Conservation (phyloP, 2,329 filamentous ascomycete species). For the Fusarium verticillioides region DNA sequence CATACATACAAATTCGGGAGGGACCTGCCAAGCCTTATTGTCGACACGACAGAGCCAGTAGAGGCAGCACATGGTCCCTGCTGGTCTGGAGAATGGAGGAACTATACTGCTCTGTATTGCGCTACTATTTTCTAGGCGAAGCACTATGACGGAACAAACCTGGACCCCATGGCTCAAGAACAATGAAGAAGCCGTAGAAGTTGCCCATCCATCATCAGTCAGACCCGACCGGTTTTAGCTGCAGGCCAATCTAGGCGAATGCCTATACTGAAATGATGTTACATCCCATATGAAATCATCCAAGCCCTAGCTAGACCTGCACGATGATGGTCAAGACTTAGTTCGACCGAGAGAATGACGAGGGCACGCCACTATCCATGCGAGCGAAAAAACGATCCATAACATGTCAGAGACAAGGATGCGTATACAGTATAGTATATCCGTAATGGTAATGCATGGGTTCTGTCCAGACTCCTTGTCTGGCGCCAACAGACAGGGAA, state of each 20-base stretch:
- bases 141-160: slow-evolving; percentile 29
- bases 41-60: slow-evolving; percentile 35
- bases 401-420: slow-evolving; percentile 10
- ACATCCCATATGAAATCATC: slow-evolving; percentile 4
- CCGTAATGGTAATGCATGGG: slow-evolving; percentile 3
- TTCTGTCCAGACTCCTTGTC: slow-evolving; percentile 2
- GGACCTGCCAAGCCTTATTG: slow-evolving; percentile 36
- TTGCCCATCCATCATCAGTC: not conserved
- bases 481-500: not conserved
- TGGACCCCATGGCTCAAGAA: slow-evolving; percentile 5
- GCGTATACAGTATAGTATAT: not conserved
- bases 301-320: not conserved
- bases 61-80: slow-evolving; percentile 38
- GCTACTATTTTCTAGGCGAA: slow-evolving; percentile 19
- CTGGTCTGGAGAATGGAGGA: slow-evolving; percentile 33
- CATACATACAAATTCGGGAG: not conserved
- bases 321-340: slow-evolving; percentile 14
- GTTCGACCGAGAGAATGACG: slow-evolving; percentile 1
- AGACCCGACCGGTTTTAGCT: not conserved
- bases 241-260: not conserved
- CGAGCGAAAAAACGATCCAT: not conserved
- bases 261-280: not conserved
- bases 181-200: not conserved
- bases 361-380: not conserved
- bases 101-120: not conserved